phyloP scores from a whole-genome alignment of 176 grass and related monocot genomes.

The Hordeum vulgare region DNA sequence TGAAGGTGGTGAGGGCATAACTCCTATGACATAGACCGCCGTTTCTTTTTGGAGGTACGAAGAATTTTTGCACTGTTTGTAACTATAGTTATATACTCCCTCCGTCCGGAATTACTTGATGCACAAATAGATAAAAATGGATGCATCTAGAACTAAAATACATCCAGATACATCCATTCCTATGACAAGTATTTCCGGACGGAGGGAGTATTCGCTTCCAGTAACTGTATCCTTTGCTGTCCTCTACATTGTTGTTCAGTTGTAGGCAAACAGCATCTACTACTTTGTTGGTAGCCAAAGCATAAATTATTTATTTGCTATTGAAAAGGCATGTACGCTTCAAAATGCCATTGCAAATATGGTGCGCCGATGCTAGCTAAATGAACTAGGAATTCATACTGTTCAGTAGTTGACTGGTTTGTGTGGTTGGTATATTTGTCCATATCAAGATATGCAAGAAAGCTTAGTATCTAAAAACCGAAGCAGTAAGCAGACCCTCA shows the following conservation, averaged over 20 bases:
- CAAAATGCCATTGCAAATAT: conserved; percentile 4
- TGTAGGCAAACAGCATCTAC: not conserved
- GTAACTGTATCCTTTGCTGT: not conserved
- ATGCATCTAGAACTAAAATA: too few relatives aligned
- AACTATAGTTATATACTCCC: not conserved
- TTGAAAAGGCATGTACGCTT: not conserved
- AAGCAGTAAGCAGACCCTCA: not conserved
- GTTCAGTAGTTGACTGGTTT: not conserved
- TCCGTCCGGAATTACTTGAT: too few relatives aligned
- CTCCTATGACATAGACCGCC: conserved; percentile 20
- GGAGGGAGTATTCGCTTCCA: not conserved
- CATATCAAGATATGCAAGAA: not conserved
- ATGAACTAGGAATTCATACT: not conserved
- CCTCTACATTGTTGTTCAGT: not conserved
- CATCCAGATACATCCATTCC: too few relatives aligned
- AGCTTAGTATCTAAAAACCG: too few relatives aligned
- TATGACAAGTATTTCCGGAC: too few relatives aligned
- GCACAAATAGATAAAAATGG: too few relatives aligned
- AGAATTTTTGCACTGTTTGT: not conserved
- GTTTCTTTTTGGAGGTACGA: conserved; percentile 15
- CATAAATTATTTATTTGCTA: not conserved
- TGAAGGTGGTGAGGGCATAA: not conserved
- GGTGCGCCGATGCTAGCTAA: not conserved
- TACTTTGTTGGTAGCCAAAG: not conserved
- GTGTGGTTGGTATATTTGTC: not conserved